These are phyloP conservation scores for Pinus taeda DNA, from an alignment of 75 land plant species.

Conservation along the genomic window DNA sequence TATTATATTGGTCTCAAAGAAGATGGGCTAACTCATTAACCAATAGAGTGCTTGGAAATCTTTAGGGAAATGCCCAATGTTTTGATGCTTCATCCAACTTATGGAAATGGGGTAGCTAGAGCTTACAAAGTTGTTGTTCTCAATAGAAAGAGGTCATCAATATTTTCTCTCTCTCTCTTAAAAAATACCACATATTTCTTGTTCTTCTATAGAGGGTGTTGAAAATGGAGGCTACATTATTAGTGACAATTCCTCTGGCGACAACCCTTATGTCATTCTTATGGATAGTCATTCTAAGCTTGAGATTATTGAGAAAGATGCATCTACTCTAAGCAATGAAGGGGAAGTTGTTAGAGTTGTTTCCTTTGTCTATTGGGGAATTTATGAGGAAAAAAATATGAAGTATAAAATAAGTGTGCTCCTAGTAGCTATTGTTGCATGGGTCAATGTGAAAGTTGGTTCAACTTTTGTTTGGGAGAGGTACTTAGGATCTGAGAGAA, in stretches of 20 bases:
- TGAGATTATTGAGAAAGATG: conserved; percentile 70
- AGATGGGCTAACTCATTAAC: conserved; percentile 89
- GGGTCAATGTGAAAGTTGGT: conserved; percentile 79
- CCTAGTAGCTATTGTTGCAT: conserved; percentile 44
- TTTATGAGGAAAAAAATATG: conserved; percentile 63
- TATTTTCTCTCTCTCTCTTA: conserved; percentile 79
- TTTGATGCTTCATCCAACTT: conserved; percentile 70
- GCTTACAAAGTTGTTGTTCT: conserved; percentile 18
- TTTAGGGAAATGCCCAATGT: conserved; percentile 78
- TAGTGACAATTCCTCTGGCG: conserved; percentile 52
- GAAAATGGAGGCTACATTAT: conserved; percentile 68
- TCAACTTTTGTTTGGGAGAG: conserved; percentile 80
- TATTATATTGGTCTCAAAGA: conserved; percentile 92
- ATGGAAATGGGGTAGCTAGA: conserved; percentile 81
- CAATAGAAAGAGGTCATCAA: conserved; percentile 57
- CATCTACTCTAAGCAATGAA: conserved; percentile 49
- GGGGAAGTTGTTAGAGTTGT: conserved; percentile 78
- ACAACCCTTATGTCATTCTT: conserved; percentile 76
- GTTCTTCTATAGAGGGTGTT: conserved; percentile 75
- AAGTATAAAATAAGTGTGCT: conserved; percentile 78
- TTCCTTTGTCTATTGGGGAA: conserved; percentile 73
- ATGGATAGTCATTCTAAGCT: conserved; percentile 84
- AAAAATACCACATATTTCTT: conserved; percentile 71
- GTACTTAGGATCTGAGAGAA: conserved; percentile 35
- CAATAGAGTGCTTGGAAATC: conserved; percentile 74